Evolutionary conservation across 352 stramenopile genomes (phyloP), one percentile per base, ranked within the genome.

Genomic region (Phytophthora multivora): DNA sequence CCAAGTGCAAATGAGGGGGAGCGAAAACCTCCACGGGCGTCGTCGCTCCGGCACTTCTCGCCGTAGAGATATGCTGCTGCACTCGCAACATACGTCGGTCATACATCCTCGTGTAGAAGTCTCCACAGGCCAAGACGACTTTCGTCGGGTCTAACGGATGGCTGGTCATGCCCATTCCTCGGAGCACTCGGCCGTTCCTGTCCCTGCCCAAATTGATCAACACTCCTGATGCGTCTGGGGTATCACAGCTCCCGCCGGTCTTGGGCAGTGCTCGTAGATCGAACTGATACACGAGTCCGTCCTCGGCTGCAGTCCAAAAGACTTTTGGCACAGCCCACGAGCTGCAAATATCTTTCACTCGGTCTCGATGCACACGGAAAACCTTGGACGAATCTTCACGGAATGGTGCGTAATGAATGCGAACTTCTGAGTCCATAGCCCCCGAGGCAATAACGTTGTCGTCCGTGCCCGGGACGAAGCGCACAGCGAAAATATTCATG

Each of bases 401-500:
- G 63, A 95, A 96, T 31, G 88, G 89, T 43, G 85, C 84, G 45
- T 93, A 94, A 54, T 96, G 88, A 41, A 97, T 75, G 15, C 87
- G 86, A 12, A 97, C 90, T 56, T 96, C 80, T 18, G 80, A 86
- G 69, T 95, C 86, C 84, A 92, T 92, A 0, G 83, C 86, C 6
- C 79, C 82, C 4, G 86, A 87, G 2, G 83, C 86, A 46, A 95
- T 63, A 38, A 95, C 83, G 54, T 95, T 77, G 69, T 92, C 81
- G 63, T 93, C 83, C 1, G 83, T 91, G 42, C 75, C 74, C 2
- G 84, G 83, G 48, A 97, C 78, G 63, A 97, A 95, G 63, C 86
- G 88, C 11, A 95, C 85, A 5, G 83, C 83, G 63, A 97, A 96
- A 48, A 97, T 95, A 59, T 96, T 97, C 57, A 88, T 73, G 0